Evolutionary conservation across 1,284 basidiomycete genomes (phyloP).

Genomic region (Rhodotorula sp.): DNA sequence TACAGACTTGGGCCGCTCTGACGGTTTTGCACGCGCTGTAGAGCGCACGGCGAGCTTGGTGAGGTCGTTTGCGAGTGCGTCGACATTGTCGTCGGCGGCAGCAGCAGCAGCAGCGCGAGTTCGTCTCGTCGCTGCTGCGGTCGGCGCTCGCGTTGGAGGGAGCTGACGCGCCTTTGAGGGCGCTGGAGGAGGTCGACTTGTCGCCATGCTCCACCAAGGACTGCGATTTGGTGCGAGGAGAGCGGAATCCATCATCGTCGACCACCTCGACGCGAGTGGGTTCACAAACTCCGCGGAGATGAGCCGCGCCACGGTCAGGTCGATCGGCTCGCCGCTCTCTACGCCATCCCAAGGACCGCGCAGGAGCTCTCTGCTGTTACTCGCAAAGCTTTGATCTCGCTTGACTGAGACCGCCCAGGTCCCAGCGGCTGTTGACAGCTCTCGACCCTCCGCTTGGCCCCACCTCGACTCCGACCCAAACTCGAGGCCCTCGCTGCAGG

Average conservation of each 20-base stretch:
- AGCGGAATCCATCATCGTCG: background rate
- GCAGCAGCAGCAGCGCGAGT: background rate
- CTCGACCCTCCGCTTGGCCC: no score
- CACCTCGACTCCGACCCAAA: no score
- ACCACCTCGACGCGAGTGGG: no score
- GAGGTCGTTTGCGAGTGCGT: constrained; percentile 7
- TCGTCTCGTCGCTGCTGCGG: background rate
- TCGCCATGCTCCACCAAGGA: background rate
- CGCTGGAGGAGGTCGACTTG: constrained; percentile 15
- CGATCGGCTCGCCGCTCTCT: no score
- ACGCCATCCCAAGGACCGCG: no score
- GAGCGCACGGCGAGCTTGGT: background rate
- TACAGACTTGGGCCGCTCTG: no score
- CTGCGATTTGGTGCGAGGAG: background rate
- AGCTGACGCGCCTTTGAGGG: constrained; percentile 17
- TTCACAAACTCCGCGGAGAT: no score
- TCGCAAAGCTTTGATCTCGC: no score
- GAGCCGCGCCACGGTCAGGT: no score
- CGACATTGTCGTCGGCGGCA: constrained; percentile 3
- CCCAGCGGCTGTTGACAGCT: no score
- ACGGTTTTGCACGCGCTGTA: background rate
- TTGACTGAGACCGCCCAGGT: no score
- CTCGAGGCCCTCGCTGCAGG: background rate
- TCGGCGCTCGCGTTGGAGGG: background rate
- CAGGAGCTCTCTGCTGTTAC: no score